These are phyloP conservation scores for Chrysanthemum lavandulifolium DNA, from an alignment of 129 eudicot genomes.

Conservation along the genomic window DNA sequence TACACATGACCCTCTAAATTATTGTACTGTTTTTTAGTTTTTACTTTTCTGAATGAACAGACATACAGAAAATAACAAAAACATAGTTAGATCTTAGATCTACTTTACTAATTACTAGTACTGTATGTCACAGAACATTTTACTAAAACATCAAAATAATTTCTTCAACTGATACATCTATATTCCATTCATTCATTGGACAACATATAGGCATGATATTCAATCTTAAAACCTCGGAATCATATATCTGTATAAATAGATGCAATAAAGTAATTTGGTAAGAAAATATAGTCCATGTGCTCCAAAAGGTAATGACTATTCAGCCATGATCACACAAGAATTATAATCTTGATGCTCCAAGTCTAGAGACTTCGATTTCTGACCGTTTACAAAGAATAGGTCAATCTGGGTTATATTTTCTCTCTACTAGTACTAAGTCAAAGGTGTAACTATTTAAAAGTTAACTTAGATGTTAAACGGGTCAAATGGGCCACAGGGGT, in stretches of 20 bases:
- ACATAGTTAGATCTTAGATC: background rate
- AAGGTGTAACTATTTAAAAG: too few species aligned
- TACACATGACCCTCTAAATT: slow-evolving; percentile 23
- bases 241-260: background rate
- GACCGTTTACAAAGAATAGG: too few species aligned
- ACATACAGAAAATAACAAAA: background rate
- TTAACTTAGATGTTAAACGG: too few species aligned
- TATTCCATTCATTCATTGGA: background rate
- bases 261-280: background rate
- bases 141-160: background rate
- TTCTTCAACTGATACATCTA: background rate
- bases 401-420: too few species aligned
- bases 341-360: background rate
- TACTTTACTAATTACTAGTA: too few species aligned
- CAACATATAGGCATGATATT: background rate
- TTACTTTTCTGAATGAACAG: background rate
- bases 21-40: slow-evolving; percentile 5
- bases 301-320: background rate
- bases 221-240: background rate
- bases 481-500: too few species aligned
- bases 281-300: background rate
- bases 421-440: too few species aligned
- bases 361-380: too few species aligned
- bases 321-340: background rate
- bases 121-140: background rate